These are phyloP conservation scores for Coemansia sp. DNA, from an alignment of 192 early-diverging fungal species.

Conservation along the genomic window DNA sequence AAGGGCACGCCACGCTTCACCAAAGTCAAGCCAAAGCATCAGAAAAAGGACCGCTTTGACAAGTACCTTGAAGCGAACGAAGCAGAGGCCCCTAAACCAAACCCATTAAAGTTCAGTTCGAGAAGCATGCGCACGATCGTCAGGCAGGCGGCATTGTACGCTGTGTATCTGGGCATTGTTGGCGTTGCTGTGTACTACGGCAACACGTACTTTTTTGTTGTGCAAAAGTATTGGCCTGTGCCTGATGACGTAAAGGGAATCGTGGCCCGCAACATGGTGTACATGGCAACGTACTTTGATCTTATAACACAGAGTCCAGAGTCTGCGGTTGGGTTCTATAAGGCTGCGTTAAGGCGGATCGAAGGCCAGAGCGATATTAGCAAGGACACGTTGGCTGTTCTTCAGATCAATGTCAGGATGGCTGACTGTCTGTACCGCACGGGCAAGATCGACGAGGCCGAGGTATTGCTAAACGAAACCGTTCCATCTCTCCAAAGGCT, in stretches of 20 bases:
- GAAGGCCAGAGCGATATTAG: neutral
- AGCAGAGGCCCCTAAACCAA: neutral
- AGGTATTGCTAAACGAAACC: slow-evolving; percentile 11
- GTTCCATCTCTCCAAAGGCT: slow-evolving; percentile 7
- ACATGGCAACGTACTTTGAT: slow-evolving; percentile 42
- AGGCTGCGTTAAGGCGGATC: slow-evolving; percentile 25
- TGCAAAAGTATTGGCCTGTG: slow-evolving; percentile 25
- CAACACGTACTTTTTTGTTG: slow-evolving; percentile 32
- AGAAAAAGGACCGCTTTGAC: neutral
- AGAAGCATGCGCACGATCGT: slow-evolving; percentile 16
- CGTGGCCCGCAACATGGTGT: slow-evolving; percentile 19
- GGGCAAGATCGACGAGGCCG: slow-evolving; percentile 13
- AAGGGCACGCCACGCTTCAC: slow-evolving; percentile 49
- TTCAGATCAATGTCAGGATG: slow-evolving; percentile 38
- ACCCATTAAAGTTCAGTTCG: slow-evolving; percentile 13
- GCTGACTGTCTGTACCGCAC: slow-evolving; percentile 26
- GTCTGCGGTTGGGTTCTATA: slow-evolving; percentile 22
- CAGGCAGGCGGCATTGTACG: slow-evolving; percentile 9
- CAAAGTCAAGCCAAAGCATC: slow-evolving; percentile 18
- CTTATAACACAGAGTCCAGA: slow-evolving; percentile 13
- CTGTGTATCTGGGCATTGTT: slow-evolving; percentile 13
- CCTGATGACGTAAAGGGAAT: slow-evolving; percentile 21
- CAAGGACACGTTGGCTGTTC: slow-evolving; percentile 17
- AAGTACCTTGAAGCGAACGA: slow-evolving; percentile 10
- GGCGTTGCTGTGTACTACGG: slow-evolving; percentile 27